Evolutionary conservation across 371 early-diverging fungal genomes (phyloP).

Genomic region (Globomyces sp.): DNA sequence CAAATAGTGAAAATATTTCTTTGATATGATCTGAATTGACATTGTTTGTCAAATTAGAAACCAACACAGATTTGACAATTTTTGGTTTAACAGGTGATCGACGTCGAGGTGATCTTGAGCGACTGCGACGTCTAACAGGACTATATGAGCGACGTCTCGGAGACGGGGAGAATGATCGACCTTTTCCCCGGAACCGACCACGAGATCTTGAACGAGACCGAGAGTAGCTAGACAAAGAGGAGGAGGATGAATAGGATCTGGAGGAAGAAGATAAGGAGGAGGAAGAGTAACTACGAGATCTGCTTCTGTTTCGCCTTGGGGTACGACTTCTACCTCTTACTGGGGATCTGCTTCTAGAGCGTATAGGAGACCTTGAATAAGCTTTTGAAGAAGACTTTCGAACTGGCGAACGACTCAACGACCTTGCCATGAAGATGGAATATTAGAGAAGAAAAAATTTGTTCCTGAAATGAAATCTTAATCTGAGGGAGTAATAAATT

Average conservation of each 20-base stretch:
- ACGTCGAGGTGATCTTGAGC: slow-evolving; percentile 8
- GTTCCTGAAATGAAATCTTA: neutral
- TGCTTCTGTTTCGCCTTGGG: neutral
- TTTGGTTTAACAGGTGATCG: slow-evolving; percentile 2
- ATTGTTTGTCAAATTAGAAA: slow-evolving; percentile 41
- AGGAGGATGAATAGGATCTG: neutral
- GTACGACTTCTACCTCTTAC: neutral
- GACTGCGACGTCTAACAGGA: neutral
- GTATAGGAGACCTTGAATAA: neutral
- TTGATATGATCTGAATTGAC: slow-evolving; percentile 48
- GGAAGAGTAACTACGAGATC: slow-evolving; percentile 5
- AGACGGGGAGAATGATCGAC: slow-evolving; percentile 12
- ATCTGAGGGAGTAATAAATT: neutral
- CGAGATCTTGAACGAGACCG: slow-evolving; percentile 6
- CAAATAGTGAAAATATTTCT: slow-evolving; percentile 51
- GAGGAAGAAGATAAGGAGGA: neutral
- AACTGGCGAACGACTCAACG: neutral
- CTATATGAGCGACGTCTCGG: slow-evolving; percentile 1
- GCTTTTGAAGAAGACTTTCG: neutral
- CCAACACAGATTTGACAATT: neutral
- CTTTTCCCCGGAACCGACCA: neutral
- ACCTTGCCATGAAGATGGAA: neutral
- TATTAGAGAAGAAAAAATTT: neutral
- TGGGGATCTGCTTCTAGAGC: neutral
- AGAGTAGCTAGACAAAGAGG: slow-evolving; percentile 9